These are phyloP conservation scores for Macrotyloma uniflorum DNA, from an alignment of 306 rosid genomes.

Conservation along the genomic window DNA sequence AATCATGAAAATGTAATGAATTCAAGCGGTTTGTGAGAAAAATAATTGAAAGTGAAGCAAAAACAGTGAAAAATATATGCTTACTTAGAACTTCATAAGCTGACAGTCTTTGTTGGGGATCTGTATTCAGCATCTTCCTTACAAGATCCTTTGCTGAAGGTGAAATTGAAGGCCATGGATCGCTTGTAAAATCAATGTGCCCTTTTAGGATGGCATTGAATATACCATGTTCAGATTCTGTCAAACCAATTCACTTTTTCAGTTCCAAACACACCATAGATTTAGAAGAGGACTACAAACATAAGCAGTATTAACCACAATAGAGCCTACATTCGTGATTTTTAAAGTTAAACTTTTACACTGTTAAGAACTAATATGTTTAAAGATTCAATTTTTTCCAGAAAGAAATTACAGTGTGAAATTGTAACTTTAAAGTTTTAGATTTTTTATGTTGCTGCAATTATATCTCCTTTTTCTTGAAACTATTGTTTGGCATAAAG, in stretches of 20 bases:
- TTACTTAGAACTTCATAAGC: slow-evolving; percentile 74
- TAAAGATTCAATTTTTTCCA: neutral
- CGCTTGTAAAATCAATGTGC: slow-evolving; percentile 73
- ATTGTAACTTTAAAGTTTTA: neutral
- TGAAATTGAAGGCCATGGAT: slow-evolving; percentile 93
- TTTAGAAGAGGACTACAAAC: neutral
- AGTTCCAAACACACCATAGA: neutral
- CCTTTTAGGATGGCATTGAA: slow-evolving; percentile 61
- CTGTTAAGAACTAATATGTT: neutral
- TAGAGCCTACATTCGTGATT: neutral
- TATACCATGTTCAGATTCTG: slow-evolving; percentile 51
- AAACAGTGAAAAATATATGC: slow-evolving; percentile 1
- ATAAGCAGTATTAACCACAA: neutral
- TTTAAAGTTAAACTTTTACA: neutral
- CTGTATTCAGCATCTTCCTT: slow-evolving; percentile 73
- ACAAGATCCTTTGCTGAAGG: slow-evolving; percentile 81
- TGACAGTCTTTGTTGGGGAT: slow-evolving; percentile 69
- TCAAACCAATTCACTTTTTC: neutral
- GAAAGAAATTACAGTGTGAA: neutral
- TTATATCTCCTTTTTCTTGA: neutral
- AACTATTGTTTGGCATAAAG: neutral
- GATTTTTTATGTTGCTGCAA: neutral
- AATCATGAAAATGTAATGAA: neutral
- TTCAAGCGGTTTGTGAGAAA: neutral
- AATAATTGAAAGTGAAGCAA: neutral